Conservation (phyloP, 805 yeast genomes). For the Yamadazyma phyllophila region DNA sequence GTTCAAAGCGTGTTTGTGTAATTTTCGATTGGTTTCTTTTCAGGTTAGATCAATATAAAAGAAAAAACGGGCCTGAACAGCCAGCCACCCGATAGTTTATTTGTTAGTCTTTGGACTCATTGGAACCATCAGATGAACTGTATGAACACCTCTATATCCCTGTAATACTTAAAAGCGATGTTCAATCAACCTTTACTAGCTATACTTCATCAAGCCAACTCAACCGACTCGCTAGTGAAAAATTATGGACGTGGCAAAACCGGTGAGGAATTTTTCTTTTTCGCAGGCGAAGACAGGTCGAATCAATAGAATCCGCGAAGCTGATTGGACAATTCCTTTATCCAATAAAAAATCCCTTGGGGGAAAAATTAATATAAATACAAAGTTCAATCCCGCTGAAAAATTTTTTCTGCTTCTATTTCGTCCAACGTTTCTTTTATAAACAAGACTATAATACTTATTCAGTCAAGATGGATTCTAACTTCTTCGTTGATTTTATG, state of each 20-base stretch:
- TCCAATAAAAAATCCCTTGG: constrained; percentile 15
- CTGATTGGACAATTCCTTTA: constrained; percentile 11
- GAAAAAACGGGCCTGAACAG: not conserved
- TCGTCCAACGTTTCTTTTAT: constrained; percentile 7
- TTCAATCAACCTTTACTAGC: too few species aligned
- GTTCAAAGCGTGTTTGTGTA: constrained; percentile 8
- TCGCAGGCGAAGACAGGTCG: constrained; percentile 3
- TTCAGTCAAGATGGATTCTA: constrained; percentile 13
- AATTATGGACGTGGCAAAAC: constrained; percentile 2
- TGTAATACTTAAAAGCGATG: too few species aligned
- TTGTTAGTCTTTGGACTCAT: too few species aligned
- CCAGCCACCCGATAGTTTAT: not conserved
- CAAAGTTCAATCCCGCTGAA: constrained; percentile 10
- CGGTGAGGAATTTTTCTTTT: constrained; percentile 6
- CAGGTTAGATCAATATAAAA: not conserved
- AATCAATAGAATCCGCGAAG: not conserved
- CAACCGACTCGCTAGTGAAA: not conserved
- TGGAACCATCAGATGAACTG: too few species aligned
- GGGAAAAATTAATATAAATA: constrained; percentile 13
- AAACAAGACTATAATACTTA: constrained; percentile 8
- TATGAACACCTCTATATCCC: too few species aligned
- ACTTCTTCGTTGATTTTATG: constrained; percentile 17
- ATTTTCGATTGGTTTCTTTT: constrained; percentile 5
- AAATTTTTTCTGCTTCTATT: constrained; percentile 11
- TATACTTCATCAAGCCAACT: not conserved